Percentiles rank a stretch among this genome's conserved stretches.
These are phyloP conservation scores for Curvularia sp. DNA, from an alignment of 2,329 filamentous ascomycete genomes.

Conservation along the genomic window DNA sequence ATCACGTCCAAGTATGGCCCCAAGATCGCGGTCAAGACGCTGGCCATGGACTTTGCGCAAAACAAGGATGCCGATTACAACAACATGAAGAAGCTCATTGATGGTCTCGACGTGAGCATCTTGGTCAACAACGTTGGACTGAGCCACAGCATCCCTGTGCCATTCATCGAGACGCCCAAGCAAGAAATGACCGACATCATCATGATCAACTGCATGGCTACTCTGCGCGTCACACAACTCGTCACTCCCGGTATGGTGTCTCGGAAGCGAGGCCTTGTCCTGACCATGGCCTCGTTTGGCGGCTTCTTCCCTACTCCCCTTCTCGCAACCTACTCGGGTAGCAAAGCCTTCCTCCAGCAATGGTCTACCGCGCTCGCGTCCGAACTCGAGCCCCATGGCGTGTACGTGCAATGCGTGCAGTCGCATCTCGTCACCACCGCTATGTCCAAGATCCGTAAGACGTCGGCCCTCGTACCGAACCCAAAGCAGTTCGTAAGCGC, in stretches of 20 bases:
- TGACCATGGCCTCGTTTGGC: slow-evolving; percentile 97
- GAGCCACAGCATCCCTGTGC: slow-evolving; percentile 90
- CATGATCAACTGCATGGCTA: slow-evolving; percentile 92
- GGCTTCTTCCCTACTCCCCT: slow-evolving; percentile 91
- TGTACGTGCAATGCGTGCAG: slow-evolving; percentile 90
- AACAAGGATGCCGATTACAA: slow-evolving; percentile 83
- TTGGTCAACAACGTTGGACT: slow-evolving; percentile 97
- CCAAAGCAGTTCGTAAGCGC: slow-evolving; percentile 82
- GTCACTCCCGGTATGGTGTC: slow-evolving; percentile 84
- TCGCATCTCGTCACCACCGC: slow-evolving; percentile 93
- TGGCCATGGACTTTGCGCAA: slow-evolving; percentile 90
- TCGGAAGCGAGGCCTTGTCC: slow-evolving; percentile 84
- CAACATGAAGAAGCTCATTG: slow-evolving; percentile 70
- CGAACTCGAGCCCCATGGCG: slow-evolving; percentile 79
- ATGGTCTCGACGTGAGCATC: slow-evolving; percentile 80
- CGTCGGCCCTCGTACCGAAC: slow-evolving; percentile 79
- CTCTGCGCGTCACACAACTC: slow-evolving; percentile 84
- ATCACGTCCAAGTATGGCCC: slow-evolving; percentile 73
- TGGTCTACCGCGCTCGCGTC: slow-evolving; percentile 88
- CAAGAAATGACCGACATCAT: slow-evolving; percentile 89
- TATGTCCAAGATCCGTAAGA: slow-evolving; percentile 93
- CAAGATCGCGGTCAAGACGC: slow-evolving; percentile 72
- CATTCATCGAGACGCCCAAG: slow-evolving; percentile 80
- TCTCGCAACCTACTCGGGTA: slow-evolving; percentile 94
- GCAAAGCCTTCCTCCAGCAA: slow-evolving; percentile 96